phyloP scores from a whole-genome alignment of 768 basidiomycete genomes.

The Termitomyces sp. region DNA sequence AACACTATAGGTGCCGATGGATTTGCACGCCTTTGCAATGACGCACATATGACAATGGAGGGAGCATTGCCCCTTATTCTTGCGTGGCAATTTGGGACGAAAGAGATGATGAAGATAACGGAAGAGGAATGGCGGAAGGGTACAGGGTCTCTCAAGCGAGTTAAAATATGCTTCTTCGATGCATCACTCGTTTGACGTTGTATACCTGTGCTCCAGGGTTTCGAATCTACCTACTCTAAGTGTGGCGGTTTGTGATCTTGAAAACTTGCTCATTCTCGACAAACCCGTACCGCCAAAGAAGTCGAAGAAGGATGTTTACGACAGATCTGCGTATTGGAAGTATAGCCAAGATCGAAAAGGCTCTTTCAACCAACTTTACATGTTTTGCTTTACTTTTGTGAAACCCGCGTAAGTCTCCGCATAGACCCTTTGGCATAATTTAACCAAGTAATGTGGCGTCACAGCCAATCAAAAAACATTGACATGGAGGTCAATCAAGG shows the following conservation, averaged over 20 bases:
- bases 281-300: conserved; percentile 35
- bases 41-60: conserved; percentile 68
- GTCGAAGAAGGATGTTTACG: conserved; percentile 47
- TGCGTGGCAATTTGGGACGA: conserved; percentile 67
- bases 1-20: conserved; percentile 66
- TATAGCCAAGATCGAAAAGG: conserved; percentile 43
- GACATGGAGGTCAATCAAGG: conserved; percentile 63
- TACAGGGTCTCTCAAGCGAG: conserved; percentile 33
- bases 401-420: conserved; percentile 54
- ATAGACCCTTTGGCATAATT: neutral
- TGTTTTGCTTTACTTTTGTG: conserved; percentile 63
- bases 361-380: conserved; percentile 62
- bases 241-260: conserved; percentile 51
- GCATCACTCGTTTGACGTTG: neutral
- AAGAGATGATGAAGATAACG: conserved; percentile 69
- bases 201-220: conserved; percentile 20
- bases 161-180: neutral
- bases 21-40: conserved; percentile 63
- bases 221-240: conserved; percentile 44
- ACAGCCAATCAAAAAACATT: conserved; percentile 66
- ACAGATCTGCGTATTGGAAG: conserved; percentile 41
- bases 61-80: conserved; percentile 67
- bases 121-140: conserved; percentile 68
- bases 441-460: neutral
- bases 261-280: conserved; percentile 52